phyloP scores from a whole-genome alignment of 306 rosid species.

The Chamaecrista fasciculata region DNA sequence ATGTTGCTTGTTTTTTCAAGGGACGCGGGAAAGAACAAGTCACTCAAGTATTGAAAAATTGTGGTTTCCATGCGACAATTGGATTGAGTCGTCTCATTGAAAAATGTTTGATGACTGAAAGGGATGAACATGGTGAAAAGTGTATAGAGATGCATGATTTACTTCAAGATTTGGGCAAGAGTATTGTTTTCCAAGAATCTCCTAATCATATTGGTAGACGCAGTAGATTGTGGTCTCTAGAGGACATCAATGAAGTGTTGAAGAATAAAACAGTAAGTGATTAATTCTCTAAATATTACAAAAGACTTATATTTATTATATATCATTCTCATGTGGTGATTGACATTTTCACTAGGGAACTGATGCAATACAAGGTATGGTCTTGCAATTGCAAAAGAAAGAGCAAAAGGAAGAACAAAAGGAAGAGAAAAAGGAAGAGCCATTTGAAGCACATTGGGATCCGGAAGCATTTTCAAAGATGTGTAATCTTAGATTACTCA shows the following conservation, averaged over 20 bases:
- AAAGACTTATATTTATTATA: no score
- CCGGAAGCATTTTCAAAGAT: no score
- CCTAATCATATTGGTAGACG: not conserved
- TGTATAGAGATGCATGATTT: not conserved
- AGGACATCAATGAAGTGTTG: not conserved
- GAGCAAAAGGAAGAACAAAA: no score
- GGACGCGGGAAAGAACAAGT: not conserved
- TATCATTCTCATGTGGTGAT: not conserved
- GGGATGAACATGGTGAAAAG: not conserved
- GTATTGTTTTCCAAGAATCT: not conserved
- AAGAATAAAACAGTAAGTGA: not conserved
- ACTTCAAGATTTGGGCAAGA: not conserved
- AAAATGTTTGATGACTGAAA: not conserved
- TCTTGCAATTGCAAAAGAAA: not conserved
- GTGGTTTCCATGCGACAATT: not conserved
- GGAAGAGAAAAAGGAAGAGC: no score
- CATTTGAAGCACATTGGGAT: not conserved
- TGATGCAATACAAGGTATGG: not conserved
- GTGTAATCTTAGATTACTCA: not conserved
- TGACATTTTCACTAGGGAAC: not conserved
- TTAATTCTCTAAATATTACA: no score
- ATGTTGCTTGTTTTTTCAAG: constrained; percentile 13
- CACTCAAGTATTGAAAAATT: not conserved
- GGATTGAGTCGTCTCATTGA: not conserved
- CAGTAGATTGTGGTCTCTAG: not conserved